These are phyloP conservation scores for Yarrowia bubula DNA, from an alignment of 805 yeast genomes.

Conservation along the genomic window DNA sequence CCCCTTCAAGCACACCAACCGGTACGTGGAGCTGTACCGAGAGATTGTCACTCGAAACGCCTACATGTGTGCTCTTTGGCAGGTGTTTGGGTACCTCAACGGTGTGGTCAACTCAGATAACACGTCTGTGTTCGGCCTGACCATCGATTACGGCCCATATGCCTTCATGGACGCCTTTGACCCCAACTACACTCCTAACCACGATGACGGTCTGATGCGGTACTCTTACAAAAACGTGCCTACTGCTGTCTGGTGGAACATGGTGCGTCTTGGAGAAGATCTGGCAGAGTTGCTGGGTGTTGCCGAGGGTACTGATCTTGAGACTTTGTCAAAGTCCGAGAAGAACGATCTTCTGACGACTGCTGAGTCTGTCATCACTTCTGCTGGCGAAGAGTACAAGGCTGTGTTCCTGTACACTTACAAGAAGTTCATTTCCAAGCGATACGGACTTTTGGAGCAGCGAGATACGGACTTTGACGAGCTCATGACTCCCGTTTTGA, in stretches of 20 bases:
- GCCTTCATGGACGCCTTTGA: slow-evolving; percentile 84
- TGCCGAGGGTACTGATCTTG: slow-evolving; percentile 52
- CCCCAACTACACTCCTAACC: slow-evolving; percentile 82
- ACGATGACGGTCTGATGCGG: slow-evolving; percentile 70
- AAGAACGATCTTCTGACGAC: slow-evolving; percentile 45
- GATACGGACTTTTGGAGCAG: slow-evolving; percentile 63
- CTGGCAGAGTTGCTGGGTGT: slow-evolving; percentile 79
- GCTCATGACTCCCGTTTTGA: slow-evolving; percentile 59
- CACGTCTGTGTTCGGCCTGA: slow-evolving; percentile 81
- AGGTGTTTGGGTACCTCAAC: slow-evolving; percentile 85
- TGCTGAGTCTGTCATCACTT: slow-evolving; percentile 64
- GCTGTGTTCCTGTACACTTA: slow-evolving; percentile 59
- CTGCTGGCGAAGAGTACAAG: slow-evolving; percentile 65
- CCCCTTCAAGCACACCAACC: slow-evolving; percentile 45
- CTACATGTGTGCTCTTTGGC: slow-evolving; percentile 76
- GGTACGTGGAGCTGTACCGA: slow-evolving; percentile 68
- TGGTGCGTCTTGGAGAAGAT: slow-evolving; percentile 79
- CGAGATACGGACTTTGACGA: slow-evolving; percentile 41
- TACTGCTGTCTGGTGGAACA: slow-evolving; percentile 87
- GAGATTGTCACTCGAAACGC: slow-evolving; percentile 78
- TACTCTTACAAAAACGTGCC: slow-evolving; percentile 86
- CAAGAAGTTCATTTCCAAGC: slow-evolving; percentile 52
- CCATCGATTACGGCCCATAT: slow-evolving; percentile 94
- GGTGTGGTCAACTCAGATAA: slow-evolving; percentile 96
- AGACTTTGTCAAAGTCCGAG: slow-evolving; percentile 33